Base-by-base conservation (phyloP, 2,329 filamentous ascomycete genomes). In the Fusarium irregulare region DNA sequence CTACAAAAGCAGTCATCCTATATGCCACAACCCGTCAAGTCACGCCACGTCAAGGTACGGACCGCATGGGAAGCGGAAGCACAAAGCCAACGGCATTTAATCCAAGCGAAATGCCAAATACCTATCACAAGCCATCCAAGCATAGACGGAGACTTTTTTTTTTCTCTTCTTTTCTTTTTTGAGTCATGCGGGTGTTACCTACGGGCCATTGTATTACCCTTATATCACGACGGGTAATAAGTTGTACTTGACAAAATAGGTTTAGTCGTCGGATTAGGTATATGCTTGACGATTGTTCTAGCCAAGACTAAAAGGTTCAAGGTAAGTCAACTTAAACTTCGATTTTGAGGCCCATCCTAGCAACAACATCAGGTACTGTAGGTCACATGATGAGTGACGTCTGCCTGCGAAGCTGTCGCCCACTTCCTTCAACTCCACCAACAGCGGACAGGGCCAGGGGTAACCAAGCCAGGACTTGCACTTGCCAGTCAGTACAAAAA, bases 351-450 rank as follows among this genome's bases (percentile, higher is more conserved):
- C 41, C 51, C 56, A 60, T 53, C 62, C 58, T 40, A 42, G 49
- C 23, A 53, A 20, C n/a, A 32, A 21, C 16, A 37, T 41, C 42
- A 56, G 37, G 30, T 30, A 30, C 28, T 30, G 28, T 40, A 23
- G 46, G 44, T 74, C 72, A 74, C 72, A 75, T 74, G 72, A 74
- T 66, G 49, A n/a, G 28, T 57, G 60, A 60, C 58, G 55, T 64
- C 73, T 74, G 72, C 72, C 66, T 59, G 72, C 51, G 64, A 49
- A 48, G 41, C 63, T 74, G 72, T 65, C 64, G 62, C 64, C 70
- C 56, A 64, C 50, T 64, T 44, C 25, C 48, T 60, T 32, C 41
- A 56, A 60, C 67, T 70, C 67, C 67, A 70, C 67, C 67, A 64
- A 67, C 50, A 64, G 47, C 47, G 41, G 41, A 53, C n/a, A 27